Percentiles rank a stretch among this genome's conserved stretches.
Evolutionary conservation across 208 protist genomes (phyloP).

Genomic region (Phytomonas sp.): DNA sequence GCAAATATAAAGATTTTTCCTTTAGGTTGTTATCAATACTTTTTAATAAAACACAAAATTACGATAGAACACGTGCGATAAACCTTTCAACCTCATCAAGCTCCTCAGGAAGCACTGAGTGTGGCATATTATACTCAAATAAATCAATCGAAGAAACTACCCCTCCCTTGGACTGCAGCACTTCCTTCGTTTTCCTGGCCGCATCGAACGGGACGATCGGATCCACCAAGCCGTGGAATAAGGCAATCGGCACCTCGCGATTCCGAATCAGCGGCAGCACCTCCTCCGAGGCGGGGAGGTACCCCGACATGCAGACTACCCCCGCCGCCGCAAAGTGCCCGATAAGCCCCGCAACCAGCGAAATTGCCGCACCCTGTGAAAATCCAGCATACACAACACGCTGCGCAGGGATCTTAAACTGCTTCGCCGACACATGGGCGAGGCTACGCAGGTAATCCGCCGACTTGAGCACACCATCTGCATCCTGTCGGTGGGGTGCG

Average conservation of each 20-base stretch:
- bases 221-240: conserved; percentile 79
- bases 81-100: conserved; percentile 60
- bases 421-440: conserved; percentile 30
- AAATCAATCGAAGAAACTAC: conserved; percentile 30
- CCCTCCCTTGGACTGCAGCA: conserved; percentile 31
- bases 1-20: not conserved
- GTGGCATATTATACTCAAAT: conserved; percentile 76
- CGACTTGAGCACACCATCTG: conserved; percentile 35
- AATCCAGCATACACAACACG: conserved; percentile 90
- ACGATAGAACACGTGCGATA: conserved; percentile 41
- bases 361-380: conserved; percentile 85
- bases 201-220: conserved; percentile 57
- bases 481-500: conserved; percentile 25
- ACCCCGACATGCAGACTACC: conserved; percentile 68
- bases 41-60: no score
- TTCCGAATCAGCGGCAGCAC: conserved; percentile 37
- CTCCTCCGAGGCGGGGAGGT: conserved; percentile 45
- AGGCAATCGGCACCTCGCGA: conserved; percentile 27
- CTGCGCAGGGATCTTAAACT: conserved; percentile 43
- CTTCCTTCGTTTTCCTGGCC: conserved; percentile 31
- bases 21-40: not conserved
- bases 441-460: conserved; percentile 68
- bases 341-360: conserved; percentile 57
- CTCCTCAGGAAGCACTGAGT: conserved; percentile 61
- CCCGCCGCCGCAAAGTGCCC: conserved; percentile 54